A percentile compares a stretch with the other conserved stretches of the same genome.
phyloP scores from a whole-genome alignment of 441 rosid genomes.

The Eruca vesicaria region DNA sequence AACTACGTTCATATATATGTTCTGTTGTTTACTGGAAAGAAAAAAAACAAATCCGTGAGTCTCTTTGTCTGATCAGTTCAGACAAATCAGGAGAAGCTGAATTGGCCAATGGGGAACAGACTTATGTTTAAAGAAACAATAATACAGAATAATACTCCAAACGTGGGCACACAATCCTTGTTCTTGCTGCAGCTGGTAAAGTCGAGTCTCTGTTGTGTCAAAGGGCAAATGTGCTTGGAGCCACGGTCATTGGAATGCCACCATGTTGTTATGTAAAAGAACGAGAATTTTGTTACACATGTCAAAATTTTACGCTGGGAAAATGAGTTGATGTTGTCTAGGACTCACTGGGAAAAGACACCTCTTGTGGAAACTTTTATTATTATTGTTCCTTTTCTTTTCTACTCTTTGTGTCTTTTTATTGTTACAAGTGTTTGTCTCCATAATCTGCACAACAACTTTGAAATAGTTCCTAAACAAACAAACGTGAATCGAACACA shows the following conservation, averaged over 20 bases:
- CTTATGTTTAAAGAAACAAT: background rate
- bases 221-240: conserved; percentile 86
- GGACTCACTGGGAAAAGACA: conserved; percentile 90
- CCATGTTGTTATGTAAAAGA: conserved; percentile 70
- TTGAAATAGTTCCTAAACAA: too few relatives aligned
- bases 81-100: conserved; percentile 7
- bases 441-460: too few relatives aligned
- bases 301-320: conserved; percentile 77
- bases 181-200: conserved; percentile 94
- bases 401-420: too few relatives aligned
- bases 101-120: conserved; percentile 22
- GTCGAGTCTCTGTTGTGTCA: conserved; percentile 91
- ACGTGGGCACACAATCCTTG: conserved; percentile 69
- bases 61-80: conserved; percentile 21
- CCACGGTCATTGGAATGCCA: conserved; percentile 82
- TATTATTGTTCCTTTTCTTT: too few relatives aligned
- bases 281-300: conserved; percentile 69
- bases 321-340: conserved; percentile 84
- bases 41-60: background rate
- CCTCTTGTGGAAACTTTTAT: conserved; percentile 54
- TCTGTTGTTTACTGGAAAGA: background rate
- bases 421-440: too few relatives aligned
- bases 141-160: background rate
- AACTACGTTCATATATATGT: conserved; percentile 22
- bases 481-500: too few relatives aligned